Evolutionary conservation across 176 grass and related monocot species (phyloP), one percentile per base, ranked within the genome.

Genomic region (Melocanna baccifera): DNA sequence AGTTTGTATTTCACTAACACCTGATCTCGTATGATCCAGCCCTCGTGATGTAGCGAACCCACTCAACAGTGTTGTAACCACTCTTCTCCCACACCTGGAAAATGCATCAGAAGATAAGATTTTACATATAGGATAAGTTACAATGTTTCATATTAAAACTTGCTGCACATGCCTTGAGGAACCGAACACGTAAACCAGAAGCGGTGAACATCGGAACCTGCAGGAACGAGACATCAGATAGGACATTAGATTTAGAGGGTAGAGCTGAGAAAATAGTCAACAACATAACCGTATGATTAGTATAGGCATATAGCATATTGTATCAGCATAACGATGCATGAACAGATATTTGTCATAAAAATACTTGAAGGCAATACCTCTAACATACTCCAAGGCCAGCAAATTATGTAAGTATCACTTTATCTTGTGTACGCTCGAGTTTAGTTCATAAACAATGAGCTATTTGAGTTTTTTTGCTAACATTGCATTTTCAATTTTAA

Each of bases 121-220:
- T 81, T 81, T 64, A 67, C 59, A 59, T 47, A 70, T 36, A 20
- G 69, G 20, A 18, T n/a, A 75, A 39, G 56, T 34, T 76, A 73
- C 39, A 46, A 50, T 10, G 5, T 55, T 76, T 57, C 25, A 46
- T 58, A 89, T 30, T 62, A 90, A 22, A 29, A 62, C 20, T 71
- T 39, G 63, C 41, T 59, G 10, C 25, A 77, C 81, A 79, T 94
- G 94, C 97, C 97, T 99, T 99, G 5, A 99, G 93, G 88, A 99
- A 99, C 69, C 97, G 88, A 78, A 99, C 97, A 46, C 97, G 93
- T 36, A 99, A 83, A 81, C 97, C 97, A 81, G 97, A 99, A 86
- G 97, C 97, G n/a, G 97, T 99, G 85, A 99, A 99, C 93, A 99
- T 99, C 16, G 97, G 97, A 84, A 99, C 97, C 97, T 99, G 63